Evolutionary conservation across 2,329 filamentous ascomycete species (phyloP).

Genomic region (Fusarium palustre): DNA sequence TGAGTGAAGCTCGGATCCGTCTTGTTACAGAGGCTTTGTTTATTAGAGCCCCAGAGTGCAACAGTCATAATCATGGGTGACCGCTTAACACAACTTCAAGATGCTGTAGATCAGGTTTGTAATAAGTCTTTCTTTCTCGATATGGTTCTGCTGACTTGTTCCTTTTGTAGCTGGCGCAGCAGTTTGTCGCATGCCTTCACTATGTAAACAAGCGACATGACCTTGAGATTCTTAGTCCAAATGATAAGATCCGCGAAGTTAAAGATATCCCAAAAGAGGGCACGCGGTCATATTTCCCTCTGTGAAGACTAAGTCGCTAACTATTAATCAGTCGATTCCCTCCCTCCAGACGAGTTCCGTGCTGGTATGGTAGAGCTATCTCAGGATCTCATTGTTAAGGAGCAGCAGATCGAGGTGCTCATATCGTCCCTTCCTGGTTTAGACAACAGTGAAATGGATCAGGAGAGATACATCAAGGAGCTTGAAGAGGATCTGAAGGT

Average conservation of each 20-base stretch:
- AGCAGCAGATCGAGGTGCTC: constrained; percentile 84
- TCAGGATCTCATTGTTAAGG: constrained; percentile 80
- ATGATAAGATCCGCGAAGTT: constrained; percentile 69
- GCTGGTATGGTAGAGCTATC: constrained; percentile 78
- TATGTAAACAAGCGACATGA: constrained; percentile 77
- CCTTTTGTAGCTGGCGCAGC: constrained; percentile 68
- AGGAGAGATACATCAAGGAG: constrained; percentile 74
- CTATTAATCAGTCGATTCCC: constrained; percentile 64
- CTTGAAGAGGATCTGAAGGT: constrained; percentile 73
- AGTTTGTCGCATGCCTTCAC: constrained; percentile 75
- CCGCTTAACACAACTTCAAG: constrained; percentile 84
- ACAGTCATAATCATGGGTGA: constrained; percentile 70
- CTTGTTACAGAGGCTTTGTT: not conserved
- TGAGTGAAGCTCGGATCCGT: not conserved
- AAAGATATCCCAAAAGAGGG: constrained; percentile 67
- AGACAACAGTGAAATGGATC: constrained; percentile 81
- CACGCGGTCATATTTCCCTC: constrained; percentile 37
- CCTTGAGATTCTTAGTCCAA: constrained; percentile 67
- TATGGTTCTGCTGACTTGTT: constrained; percentile 22
- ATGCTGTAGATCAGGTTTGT: constrained; percentile 82
- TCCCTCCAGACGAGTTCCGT: constrained; percentile 72
- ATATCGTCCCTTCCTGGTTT: constrained; percentile 81
- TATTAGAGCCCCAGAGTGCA: constrained; percentile 2
- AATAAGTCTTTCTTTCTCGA: rapidly evolving
- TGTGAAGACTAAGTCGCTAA: not conserved